Percentiles rank a stretch among this genome's conserved stretches.
Conservation (phyloP, 129 eudicot species). For the Pseudognaphalium luteoalbum region DNA sequence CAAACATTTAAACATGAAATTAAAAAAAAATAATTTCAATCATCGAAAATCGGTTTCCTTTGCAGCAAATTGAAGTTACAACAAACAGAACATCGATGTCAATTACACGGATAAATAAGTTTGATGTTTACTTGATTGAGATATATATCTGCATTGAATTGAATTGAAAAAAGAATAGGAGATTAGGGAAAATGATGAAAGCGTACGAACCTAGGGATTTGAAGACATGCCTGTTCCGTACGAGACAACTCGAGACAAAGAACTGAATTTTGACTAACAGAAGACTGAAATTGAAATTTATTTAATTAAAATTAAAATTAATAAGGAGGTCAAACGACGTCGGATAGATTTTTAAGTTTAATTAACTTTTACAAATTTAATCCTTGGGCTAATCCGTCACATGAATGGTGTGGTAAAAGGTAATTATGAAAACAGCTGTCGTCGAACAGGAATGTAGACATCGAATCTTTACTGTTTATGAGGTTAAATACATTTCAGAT, state of each 20-base stretch:
- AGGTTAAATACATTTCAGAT: neutral
- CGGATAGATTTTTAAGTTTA: neutral
- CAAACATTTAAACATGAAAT: neutral
- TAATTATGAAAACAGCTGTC: conserved; percentile 8
- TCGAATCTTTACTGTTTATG: conserved; percentile 17
- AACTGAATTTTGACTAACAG: conserved; percentile 36
- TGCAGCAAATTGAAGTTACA: conserved; percentile 8
- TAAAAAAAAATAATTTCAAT: too few species aligned
- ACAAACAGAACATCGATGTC: neutral
- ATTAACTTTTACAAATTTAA: too few species aligned
- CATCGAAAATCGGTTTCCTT: neutral
- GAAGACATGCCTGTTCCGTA: conserved; percentile 32
- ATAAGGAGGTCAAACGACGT: conserved; percentile 24
- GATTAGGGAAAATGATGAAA: conserved; percentile 12
- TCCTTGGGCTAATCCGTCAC: conserved; percentile 45
- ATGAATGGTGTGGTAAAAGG: conserved; percentile 25
- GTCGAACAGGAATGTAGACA: neutral
- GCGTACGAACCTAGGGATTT: conserved; percentile 56
- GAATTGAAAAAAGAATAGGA: conserved; percentile 5
- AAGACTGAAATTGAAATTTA: neutral
- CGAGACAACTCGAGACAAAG: conserved; percentile 37
- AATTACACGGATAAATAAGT: conserved; percentile 11
- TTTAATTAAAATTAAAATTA: neutral
- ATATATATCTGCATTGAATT: conserved; percentile 10
- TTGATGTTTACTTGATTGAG: neutral